A percentile compares a stretch with the other conserved stretches of the same genome.
These are phyloP conservation scores for Biscogniauxia marginata DNA, from an alignment of 2,329 filamentous ascomycete species.

Conservation along the genomic window DNA sequence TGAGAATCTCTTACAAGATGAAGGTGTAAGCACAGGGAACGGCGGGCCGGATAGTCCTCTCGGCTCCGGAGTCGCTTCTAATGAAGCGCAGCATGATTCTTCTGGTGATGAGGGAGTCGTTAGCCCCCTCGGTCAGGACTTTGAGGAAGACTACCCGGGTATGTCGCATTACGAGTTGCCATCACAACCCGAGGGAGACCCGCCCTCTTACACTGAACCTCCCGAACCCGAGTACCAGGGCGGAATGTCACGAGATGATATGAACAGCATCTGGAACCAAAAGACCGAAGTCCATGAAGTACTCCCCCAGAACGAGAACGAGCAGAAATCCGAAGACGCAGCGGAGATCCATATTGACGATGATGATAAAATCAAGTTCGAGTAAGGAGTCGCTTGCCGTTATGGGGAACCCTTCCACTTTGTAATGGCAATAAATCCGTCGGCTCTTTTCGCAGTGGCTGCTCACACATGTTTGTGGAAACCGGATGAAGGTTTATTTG, in stretches of 20 bases:
- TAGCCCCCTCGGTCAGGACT: conserved; percentile 27
- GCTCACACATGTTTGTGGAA: neutral
- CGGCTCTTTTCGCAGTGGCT: neutral
- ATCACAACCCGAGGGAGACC: conserved; percentile 18
- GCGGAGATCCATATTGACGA: conserved; percentile 51
- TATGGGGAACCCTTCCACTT: neutral
- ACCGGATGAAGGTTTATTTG: neutral
- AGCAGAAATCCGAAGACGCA: conserved; percentile 44
- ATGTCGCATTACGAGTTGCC: conserved; percentile 30
- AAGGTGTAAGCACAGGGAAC: conserved; percentile 30
- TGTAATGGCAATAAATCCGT: neutral
- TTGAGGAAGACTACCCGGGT: conserved; percentile 25
- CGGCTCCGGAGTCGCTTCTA: conserved; percentile 33
- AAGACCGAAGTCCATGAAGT: conserved; percentile 40
- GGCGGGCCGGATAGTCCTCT: conserved; percentile 21
- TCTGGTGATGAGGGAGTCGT: conserved; percentile 34
- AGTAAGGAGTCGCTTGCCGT: conserved; percentile 6
- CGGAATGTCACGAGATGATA: conserved; percentile 28
- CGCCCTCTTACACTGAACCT: conserved; percentile 20
- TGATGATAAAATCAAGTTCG: conserved; percentile 34
- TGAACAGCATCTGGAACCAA: conserved; percentile 36
- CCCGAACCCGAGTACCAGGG: conserved; percentile 15
- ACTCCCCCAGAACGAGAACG: conserved; percentile 35
- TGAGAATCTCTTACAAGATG: conserved; percentile 34
- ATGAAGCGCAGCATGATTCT: conserved; percentile 38